Base-by-base conservation (phyloP, 2,329 filamentous ascomycete species). In the Trichothecium sympodiale region DNA sequence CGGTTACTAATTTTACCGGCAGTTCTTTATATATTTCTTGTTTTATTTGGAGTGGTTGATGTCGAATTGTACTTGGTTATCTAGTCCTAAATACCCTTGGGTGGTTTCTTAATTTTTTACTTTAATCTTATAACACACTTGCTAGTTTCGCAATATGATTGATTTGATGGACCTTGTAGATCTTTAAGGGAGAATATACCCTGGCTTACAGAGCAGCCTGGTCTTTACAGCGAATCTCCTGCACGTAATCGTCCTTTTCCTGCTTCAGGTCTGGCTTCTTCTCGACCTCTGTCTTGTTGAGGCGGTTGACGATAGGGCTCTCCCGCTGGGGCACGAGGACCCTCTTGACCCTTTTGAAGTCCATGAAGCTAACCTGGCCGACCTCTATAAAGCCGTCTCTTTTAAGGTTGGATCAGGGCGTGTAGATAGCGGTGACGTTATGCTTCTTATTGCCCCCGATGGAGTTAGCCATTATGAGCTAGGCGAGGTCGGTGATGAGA, bases 381-480 rank as follows among this genome's bases (percentile, higher is more conserved):
- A 81, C 80, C 14, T 85, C 88, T 91, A 98, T 98, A 56, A 80
- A 85, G 23, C 88, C 89, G 53, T 93, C 86, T 56, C 96, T 98
- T 56, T 85, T 83, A 25, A 98, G 72, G 57, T 98, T 98, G 31
- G 84, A 83, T 87, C 91, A 96, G 6, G 91, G 91, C 4, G 91
- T 98, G 64, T 98, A 98, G 52, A 98, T 93, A 52, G 98, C 60
- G 13, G 87, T 94, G 50, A 98, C 69, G 60, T 96, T 96, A 59
- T 96, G 89, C 60, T 95, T 96, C 62, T 98, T 98, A 67, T 98
- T 98, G 44, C 91, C 91, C 67, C 98, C 91, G 49, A 98, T 98
- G 39, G 87, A 95, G 63, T 98, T 98, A 43, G 91, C 91, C 63
- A 98, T 98, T 38, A 91, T 98, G 49, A 98, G 69, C 60, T 98